phyloP scores from a whole-genome alignment of 116 monocot species.

The Zostera marina region DNA sequence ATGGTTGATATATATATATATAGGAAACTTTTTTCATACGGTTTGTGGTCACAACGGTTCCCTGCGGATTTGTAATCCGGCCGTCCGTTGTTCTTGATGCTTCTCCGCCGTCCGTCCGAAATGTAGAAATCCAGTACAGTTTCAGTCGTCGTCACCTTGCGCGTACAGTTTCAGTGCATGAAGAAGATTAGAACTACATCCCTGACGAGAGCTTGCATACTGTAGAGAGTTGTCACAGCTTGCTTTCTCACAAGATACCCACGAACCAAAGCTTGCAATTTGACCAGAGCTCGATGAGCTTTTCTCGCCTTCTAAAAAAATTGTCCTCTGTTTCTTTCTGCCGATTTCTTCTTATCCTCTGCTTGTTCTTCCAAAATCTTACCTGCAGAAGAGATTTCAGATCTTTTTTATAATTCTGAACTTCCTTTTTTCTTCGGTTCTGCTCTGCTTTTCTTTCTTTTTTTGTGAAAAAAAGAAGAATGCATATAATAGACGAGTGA shows the following conservation, averaged over 20 bases:
- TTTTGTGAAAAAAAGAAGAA: slow-evolving; percentile 2
- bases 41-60: too few species aligned
- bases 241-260: slow-evolving; percentile 77
- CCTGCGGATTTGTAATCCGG: too few species aligned
- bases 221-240: slow-evolving; percentile 50
- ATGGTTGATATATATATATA: too few species aligned
- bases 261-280: slow-evolving; percentile 74
- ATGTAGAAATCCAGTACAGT: too few species aligned
- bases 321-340: not conserved
- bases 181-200: slow-evolving; percentile 9
- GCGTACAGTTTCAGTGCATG: too few species aligned
- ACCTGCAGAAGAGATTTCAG: not conserved
- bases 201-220: slow-evolving; percentile 73
- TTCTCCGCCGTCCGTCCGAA: too few species aligned
- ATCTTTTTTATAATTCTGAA: slow-evolving; percentile 1
- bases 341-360: not conserved
- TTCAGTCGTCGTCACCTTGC: too few species aligned
- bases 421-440: not conserved
- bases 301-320: slow-evolving; percentile 51
- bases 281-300: slow-evolving; percentile 80
- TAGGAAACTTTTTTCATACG: too few species aligned
- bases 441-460: not conserved
- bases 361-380: not conserved
- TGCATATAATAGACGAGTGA: too few species aligned
- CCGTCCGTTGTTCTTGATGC: too few species aligned